A percentile compares a stretch with the other conserved stretches of the same genome.
Evolutionary conservation across 164 flowering plant species (phyloP).

Genomic region (Houttuynia cordata): DNA sequence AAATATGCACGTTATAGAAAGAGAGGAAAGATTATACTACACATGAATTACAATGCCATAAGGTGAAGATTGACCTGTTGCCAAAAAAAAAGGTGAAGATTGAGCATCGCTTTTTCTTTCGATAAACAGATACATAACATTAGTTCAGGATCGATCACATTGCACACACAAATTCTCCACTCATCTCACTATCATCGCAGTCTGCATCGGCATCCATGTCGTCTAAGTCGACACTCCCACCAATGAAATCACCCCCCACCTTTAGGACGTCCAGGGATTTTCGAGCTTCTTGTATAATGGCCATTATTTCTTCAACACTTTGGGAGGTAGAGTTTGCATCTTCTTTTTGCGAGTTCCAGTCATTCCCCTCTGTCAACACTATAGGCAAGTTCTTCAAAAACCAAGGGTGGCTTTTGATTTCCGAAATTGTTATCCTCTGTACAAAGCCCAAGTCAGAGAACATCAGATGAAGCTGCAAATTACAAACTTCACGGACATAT

Average conservation of each 20-base stretch:
- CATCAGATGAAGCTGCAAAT: neutral
- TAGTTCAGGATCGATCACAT: conserved; percentile 15
- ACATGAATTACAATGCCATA: too few relatives aligned
- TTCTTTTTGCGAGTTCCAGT: conserved; percentile 15
- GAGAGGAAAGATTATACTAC: too few relatives aligned
- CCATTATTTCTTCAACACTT: conserved; percentile 53
- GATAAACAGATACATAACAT: too few relatives aligned
- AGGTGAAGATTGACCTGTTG: too few relatives aligned
- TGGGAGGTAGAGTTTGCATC: conserved; percentile 30
- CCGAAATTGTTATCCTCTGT: conserved; percentile 73
- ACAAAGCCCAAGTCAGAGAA: neutral
- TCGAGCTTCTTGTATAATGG: conserved; percentile 63
- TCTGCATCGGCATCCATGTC: conserved; percentile 65
- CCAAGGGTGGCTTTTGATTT: conserved; percentile 69
- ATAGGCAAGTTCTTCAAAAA: conserved; percentile 62
- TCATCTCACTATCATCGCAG: conserved; percentile 57
- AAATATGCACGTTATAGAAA: too few relatives aligned
- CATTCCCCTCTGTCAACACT: conserved; percentile 46
- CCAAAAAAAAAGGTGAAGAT: too few relatives aligned
- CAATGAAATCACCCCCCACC: conserved; percentile 23
- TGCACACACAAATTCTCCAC: conserved; percentile 73
- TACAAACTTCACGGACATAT: neutral
- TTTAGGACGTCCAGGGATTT: conserved; percentile 28
- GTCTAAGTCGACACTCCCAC: conserved; percentile 66
- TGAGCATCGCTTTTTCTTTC: too few relatives aligned